These are phyloP conservation scores for Talaromyces verruculosus DNA, from an alignment of 2,329 filamentous ascomycete species.

Conservation along the genomic window DNA sequence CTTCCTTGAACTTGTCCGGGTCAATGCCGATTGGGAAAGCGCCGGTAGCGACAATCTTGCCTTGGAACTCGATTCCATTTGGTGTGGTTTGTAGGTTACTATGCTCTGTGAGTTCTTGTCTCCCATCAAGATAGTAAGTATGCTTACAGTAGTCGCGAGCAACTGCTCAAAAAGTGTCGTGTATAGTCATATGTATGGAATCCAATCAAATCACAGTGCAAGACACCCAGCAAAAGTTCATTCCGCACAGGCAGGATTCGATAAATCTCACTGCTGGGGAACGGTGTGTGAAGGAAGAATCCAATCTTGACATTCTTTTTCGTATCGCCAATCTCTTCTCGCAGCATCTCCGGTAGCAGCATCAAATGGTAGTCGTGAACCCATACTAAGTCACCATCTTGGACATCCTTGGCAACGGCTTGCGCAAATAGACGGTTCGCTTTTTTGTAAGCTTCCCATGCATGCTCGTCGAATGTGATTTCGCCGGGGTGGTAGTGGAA, in stretches of 20 bases:
- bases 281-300: conserved; percentile 94
- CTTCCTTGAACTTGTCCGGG: conserved; percentile 88
- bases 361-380: conserved; percentile 97
- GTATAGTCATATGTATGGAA: conserved; percentile 98
- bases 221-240: conserved; percentile 75
- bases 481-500: conserved; percentile 97
- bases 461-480: conserved; percentile 91
- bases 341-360: conserved; percentile 88
- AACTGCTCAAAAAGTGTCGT: conserved; percentile 88
- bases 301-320: conserved; percentile 92
- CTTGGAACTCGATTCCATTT: conserved; percentile 84
- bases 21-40: conserved; percentile 96
- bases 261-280: conserved; percentile 93
- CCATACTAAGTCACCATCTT: conserved; percentile 91
- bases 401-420: conserved; percentile 76
- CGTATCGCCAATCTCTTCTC: conserved; percentile 73
- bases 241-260: conserved; percentile 87
- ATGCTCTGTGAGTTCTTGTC: background rate
- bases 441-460: conserved; percentile 86
- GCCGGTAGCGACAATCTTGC: conserved; percentile 79
- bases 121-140: too few species aligned
- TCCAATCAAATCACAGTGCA: conserved; percentile 88
- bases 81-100: conserved; percentile 66
- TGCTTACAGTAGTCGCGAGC: conserved; percentile 75
- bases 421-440: conserved; percentile 88